Percentiles rank a stretch among this genome's conserved stretches.
These are phyloP conservation scores for Prasinococcaceae sp. DNA, from an alignment of 139 green algal genomes.

Conservation along the genomic window DNA sequence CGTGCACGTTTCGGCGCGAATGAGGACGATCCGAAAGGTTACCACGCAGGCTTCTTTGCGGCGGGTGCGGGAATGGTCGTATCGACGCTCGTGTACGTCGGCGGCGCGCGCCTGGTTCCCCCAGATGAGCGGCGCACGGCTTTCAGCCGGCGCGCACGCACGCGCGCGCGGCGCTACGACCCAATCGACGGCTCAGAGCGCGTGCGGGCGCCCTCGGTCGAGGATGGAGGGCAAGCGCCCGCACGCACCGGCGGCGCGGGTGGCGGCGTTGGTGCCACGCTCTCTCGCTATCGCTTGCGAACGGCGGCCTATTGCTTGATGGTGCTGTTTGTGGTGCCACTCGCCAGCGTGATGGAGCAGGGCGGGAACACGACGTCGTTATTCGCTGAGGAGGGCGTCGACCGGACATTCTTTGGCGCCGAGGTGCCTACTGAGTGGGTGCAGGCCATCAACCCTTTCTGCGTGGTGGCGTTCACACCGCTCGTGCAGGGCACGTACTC, in stretches of 20 bases:
- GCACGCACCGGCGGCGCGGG: too few species aligned
- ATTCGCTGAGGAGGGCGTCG: constrained; percentile 3
- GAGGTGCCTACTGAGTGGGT: constrained; percentile 13
- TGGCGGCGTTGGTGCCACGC: neutral
- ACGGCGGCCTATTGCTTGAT: neutral
- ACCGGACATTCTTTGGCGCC: neutral
- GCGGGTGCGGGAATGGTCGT: constrained; percentile 13
- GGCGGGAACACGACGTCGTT: constrained; percentile 7
- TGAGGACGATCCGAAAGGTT: neutral
- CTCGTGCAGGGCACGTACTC: constrained; percentile 2
- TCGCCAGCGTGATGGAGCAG: constrained; percentile 19
- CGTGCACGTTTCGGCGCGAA: neutral
- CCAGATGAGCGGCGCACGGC: neutral
- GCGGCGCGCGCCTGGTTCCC: neutral
- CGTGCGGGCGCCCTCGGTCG: neutral
- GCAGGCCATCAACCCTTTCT: constrained; percentile 11
- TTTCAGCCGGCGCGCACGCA: neutral
- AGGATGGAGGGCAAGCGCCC: neutral
- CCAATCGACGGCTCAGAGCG: neutral
- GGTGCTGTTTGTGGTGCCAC: neutral
- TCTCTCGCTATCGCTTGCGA: neutral
- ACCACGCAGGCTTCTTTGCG: constrained; percentile 2
- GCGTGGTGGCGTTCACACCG: constrained; percentile 15
- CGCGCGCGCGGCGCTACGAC: neutral
- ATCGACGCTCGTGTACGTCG: constrained; percentile 6